Evolutionary conservation across 176 grass and related monocot genomes (phyloP).

Genomic region (Paspalum notatum): DNA sequence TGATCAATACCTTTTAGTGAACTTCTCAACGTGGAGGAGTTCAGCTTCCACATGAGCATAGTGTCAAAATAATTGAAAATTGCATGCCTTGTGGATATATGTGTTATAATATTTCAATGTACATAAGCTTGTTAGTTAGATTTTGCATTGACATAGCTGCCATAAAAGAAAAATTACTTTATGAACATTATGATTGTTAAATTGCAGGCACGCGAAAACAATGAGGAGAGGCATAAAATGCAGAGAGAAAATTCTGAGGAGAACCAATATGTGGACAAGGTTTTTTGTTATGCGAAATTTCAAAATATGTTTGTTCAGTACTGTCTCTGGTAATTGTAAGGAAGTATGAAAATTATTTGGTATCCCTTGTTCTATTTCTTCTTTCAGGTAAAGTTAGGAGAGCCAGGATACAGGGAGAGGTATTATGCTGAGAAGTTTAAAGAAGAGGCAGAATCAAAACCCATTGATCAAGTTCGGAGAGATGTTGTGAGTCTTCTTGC

Average conservation of each 20-base stretch:
- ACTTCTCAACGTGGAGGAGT: background rate
- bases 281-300: constrained; percentile 27
- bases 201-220: constrained; percentile 75
- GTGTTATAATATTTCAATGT: constrained; percentile 8
- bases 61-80: constrained; percentile 27
- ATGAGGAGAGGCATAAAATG: constrained; percentile 74
- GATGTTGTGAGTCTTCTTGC: constrained; percentile 85
- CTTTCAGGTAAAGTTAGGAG: constrained; percentile 92
- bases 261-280: constrained; percentile 71
- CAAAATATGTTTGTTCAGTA: constrained; percentile 13
- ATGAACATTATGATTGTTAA: constrained; percentile 39
- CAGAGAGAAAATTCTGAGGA: constrained; percentile 70
- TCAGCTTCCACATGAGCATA: constrained; percentile 9
- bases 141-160: constrained; percentile 28
- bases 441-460: constrained; percentile 67
- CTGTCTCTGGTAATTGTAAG: constrained; percentile 3
- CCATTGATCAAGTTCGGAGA: constrained; percentile 71
- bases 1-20: background rate
- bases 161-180: constrained; percentile 6
- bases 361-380: constrained; percentile 20
- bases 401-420: constrained; percentile 78
- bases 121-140: constrained; percentile 14
- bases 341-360: constrained; percentile 14
- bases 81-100: background rate
- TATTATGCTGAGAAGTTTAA: constrained; percentile 97